A percentile compares a stretch with the other conserved stretches of the same genome.
Conservation (phyloP, 2,329 filamentous ascomycete genomes). For the Hymenoscyphus salicellus region DNA sequence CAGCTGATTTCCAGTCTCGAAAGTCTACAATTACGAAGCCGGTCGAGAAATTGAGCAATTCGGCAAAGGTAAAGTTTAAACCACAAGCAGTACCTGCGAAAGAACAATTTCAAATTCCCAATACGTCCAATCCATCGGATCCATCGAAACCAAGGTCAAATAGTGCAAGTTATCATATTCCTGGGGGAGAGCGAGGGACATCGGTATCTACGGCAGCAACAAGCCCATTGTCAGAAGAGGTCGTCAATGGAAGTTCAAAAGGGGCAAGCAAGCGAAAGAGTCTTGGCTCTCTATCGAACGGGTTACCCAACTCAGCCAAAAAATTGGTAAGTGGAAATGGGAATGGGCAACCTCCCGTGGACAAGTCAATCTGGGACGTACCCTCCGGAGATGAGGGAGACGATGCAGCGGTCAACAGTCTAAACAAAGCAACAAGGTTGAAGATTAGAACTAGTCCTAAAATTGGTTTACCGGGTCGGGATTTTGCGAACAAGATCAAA, state of each 20-base stretch:
- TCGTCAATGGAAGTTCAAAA: not conserved
- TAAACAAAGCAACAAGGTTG: conserved; percentile 17
- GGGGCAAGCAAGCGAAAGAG: not conserved
- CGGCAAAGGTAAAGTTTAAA: conserved; percentile 2
- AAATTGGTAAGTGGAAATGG: not conserved
- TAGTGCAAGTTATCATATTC: conserved; percentile 30
- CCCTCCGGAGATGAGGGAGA: conserved; percentile 23
- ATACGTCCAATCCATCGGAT: conserved; percentile 10
- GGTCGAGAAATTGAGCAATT: conserved; percentile 2
- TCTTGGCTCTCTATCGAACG: not conserved
- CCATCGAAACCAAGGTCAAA: conserved; percentile 18
- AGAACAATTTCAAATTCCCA: conserved; percentile 15
- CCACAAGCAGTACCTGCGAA: conserved; percentile 15
- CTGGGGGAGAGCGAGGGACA: conserved; percentile 26
- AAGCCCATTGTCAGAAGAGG: conserved; percentile 22
- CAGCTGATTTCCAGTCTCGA: conserved; percentile 22
- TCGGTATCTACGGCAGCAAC: conserved; percentile 32
- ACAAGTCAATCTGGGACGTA: not conserved
- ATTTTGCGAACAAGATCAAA: conserved; percentile 23
- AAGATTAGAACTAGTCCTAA: conserved; percentile 22
- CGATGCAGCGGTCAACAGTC: conserved; percentile 19
- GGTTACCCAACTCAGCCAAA: not conserved
- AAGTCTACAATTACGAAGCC: conserved; percentile 18
- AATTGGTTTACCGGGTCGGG: conserved; percentile 17
- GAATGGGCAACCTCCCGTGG: not conserved